These are phyloP conservation scores for Diddensiella caesifluorescens DNA, from an alignment of 805 yeast species.

Conservation along the genomic window DNA sequence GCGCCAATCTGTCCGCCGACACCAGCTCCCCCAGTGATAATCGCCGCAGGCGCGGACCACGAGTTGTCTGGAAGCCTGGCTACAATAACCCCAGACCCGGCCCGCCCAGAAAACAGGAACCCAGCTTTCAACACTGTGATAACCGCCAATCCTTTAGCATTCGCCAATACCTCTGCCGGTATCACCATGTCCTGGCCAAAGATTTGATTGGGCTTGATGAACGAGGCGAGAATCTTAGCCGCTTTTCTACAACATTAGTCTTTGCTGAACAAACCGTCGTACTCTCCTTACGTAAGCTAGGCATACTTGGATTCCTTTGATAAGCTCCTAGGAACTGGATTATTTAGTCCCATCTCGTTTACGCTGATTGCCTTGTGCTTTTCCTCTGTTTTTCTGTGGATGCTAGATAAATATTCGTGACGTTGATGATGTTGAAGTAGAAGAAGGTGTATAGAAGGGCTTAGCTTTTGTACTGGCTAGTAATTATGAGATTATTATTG, in stretches of 20 bases:
- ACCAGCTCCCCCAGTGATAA: slow-evolving; percentile 96
- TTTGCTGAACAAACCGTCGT: background rate
- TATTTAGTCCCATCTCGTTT: slow-evolving; percentile 84
- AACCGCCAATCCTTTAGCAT: slow-evolving; percentile 89
- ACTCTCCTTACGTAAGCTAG: background rate
- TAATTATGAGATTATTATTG: no score
- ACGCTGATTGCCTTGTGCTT: no score
- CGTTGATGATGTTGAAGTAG: no score
- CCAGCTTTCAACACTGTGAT: slow-evolving; percentile 97
- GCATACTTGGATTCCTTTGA: slow-evolving; percentile 80
- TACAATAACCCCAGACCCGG: slow-evolving; percentile 94
- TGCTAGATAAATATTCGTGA: no score
- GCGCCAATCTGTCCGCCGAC: slow-evolving; percentile 98
- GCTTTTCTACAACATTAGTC: slow-evolving; percentile 63
- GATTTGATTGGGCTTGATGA: slow-evolving; percentile 90
- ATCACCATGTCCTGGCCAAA: slow-evolving; percentile 82
- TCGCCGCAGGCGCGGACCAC: slow-evolving; percentile 98
- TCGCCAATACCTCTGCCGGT: slow-evolving; percentile 79
- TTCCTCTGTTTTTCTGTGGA: no score
- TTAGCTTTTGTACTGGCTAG: no score
- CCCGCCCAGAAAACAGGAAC: slow-evolving; percentile 90
- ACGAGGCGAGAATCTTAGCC: slow-evolving; percentile 83
- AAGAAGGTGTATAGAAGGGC: no score
- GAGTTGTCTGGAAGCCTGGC: slow-evolving; percentile 91
- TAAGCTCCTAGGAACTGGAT: slow-evolving; percentile 90